phyloP scores from a whole-genome alignment of 208 protist species.

The Crithidia sp. region DNA sequence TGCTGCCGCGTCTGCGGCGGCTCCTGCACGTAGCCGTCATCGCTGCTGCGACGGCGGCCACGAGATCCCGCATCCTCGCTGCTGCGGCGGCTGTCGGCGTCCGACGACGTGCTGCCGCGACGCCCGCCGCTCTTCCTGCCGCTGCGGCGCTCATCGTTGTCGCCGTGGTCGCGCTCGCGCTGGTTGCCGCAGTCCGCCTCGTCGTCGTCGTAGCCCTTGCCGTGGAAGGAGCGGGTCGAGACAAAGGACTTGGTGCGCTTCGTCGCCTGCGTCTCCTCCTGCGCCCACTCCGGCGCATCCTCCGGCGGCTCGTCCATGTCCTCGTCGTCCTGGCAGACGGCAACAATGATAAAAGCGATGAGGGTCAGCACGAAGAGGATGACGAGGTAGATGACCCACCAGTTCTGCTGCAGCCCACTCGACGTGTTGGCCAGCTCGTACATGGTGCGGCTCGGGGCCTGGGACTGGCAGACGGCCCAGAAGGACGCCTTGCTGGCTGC shows the following conservation, averaged over 20 bases:
- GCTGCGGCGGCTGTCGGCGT: neutral
- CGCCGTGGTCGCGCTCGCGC: neutral
- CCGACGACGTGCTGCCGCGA: constrained; percentile 12
- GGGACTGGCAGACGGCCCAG: constrained; percentile 41
- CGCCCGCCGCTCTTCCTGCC: neutral
- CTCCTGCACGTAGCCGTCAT: neutral
- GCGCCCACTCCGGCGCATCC: constrained; percentile 52
- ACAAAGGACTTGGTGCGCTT: constrained; percentile 40
- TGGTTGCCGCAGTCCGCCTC: constrained; percentile 4
- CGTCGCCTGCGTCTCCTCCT: constrained; percentile 26
- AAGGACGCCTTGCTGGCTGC: constrained; percentile 17
- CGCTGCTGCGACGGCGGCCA: constrained; percentile 3
- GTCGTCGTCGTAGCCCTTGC: constrained; percentile 11
- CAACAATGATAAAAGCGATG: constrained; percentile 35
- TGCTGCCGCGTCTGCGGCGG: neutral
- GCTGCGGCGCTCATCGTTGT: neutral
- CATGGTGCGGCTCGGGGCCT: constrained; percentile 23
- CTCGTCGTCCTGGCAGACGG: constrained; percentile 49
- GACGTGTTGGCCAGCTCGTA: constrained; percentile 29
- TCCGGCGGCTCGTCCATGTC: constrained; percentile 62
- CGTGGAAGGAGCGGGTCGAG: constrained; percentile 41
- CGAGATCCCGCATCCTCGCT: constrained; percentile 4
- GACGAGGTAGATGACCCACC: constrained; percentile 45
- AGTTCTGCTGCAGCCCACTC: constrained; percentile 27
- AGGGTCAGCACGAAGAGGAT: constrained; percentile 35